phyloP scores from a whole-genome alignment of 192 early-diverging fungal genomes.

The Phycomyces blakesleeanus region DNA sequence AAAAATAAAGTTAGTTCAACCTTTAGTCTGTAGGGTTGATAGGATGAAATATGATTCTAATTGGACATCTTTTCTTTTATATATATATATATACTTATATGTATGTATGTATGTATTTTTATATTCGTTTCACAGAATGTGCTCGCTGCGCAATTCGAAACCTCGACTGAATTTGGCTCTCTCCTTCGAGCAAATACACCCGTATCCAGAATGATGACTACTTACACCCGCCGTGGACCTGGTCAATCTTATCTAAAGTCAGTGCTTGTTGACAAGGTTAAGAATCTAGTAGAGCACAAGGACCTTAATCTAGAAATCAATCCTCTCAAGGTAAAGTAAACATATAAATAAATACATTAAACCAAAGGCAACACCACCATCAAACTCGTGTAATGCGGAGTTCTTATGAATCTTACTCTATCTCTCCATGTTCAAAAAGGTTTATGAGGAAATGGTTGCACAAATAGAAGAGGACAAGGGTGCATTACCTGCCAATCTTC shows the following conservation, averaged over 20 bases:
- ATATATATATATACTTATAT: no score
- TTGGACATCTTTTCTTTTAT: constrained; percentile 30
- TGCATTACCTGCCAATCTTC: constrained; percentile 55
- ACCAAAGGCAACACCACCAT: background rate
- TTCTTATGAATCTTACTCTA: background rate
- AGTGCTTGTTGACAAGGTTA: constrained; percentile 77
- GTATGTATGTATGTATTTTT: no score
- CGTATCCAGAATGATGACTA: constrained; percentile 97
- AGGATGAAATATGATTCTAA: background rate
- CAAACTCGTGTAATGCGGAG: background rate
- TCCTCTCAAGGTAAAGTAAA: constrained; percentile 77
- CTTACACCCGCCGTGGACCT: constrained; percentile 89
- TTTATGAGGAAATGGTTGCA: constrained; percentile 80
- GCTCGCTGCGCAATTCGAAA: constrained; percentile 88
- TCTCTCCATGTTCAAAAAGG: constrained; percentile 33
- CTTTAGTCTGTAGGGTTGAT: no score
- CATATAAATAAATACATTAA: background rate
- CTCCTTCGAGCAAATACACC: constrained; percentile 97
- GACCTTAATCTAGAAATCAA: constrained; percentile 93
- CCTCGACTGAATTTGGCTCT: constrained; percentile 83
- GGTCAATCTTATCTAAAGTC: constrained; percentile 92
- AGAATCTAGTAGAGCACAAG: constrained; percentile 71
- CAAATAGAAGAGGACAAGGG: constrained; percentile 69
- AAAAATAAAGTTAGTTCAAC: no score
- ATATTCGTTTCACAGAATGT: constrained; percentile 46